phyloP scores from a whole-genome alignment of 495 filamentous ascomycete genomes.

The Trichoderma parareesei region DNA sequence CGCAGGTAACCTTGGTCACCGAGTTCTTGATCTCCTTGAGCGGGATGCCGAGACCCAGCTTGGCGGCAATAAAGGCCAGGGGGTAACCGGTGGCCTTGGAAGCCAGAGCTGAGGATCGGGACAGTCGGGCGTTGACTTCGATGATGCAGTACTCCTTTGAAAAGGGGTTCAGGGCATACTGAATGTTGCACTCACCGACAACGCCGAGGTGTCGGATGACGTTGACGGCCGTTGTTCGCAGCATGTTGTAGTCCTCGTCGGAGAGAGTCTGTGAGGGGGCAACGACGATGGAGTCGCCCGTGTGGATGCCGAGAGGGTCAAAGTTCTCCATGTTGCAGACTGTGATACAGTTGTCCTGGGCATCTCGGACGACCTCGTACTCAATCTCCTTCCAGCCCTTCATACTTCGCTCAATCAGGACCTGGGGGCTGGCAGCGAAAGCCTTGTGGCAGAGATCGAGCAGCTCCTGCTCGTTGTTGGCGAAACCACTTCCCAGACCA shows the following conservation, averaged over 20 bases:
- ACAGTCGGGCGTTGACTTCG: slow-evolving; percentile 95
- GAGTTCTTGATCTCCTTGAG: slow-evolving; percentile 95
- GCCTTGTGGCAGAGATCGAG: slow-evolving; percentile 90
- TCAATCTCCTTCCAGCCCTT: slow-evolving; percentile 99
- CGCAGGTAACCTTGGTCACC: slow-evolving; percentile 91
- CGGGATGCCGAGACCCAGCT: slow-evolving; percentile 88
- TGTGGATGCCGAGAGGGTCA: slow-evolving; percentile 95
- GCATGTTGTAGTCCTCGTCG: slow-evolving; percentile 99
- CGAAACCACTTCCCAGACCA: slow-evolving; percentile 92
- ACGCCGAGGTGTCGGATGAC: slow-evolving; percentile 96
- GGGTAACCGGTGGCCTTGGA: slow-evolving; percentile 98
- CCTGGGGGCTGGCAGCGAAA: slow-evolving; percentile 89
- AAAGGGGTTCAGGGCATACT: slow-evolving; percentile 95
- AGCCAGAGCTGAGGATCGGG: slow-evolving; percentile 86
- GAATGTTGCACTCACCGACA: slow-evolving; percentile 97
- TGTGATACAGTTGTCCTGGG: slow-evolving; percentile 95
- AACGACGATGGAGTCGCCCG: slow-evolving; percentile 96
- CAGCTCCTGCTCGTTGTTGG: slow-evolving; percentile 79
- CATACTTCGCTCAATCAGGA: slow-evolving; percentile 95
- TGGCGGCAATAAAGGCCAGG: slow-evolving; percentile 91
- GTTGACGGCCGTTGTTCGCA: slow-evolving; percentile 96
- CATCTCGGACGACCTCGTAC: slow-evolving; percentile 96
- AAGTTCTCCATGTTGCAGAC: slow-evolving; percentile 99
- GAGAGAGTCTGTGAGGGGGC: slow-evolving; percentile 91
- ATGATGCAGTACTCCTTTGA: slow-evolving; percentile 98